These are phyloP conservation scores for Penicillium verhagenii DNA, from an alignment of 495 filamentous ascomycete genomes.

Conservation along the genomic window DNA sequence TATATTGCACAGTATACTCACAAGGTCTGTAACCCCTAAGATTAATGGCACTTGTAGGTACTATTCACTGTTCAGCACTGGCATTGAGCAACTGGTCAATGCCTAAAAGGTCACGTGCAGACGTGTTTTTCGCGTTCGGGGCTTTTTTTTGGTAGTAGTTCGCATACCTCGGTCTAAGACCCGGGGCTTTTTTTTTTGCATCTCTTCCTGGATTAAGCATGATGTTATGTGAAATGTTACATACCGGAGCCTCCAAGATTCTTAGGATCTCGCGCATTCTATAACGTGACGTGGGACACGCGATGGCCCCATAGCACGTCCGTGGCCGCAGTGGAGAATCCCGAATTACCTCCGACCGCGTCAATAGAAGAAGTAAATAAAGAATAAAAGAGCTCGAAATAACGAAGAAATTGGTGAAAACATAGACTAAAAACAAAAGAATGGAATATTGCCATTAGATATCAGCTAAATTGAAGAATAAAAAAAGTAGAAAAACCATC, in stretches of 20 bases:
- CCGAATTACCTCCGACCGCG: slow-evolving; percentile 20
- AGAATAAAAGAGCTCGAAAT: background rate
- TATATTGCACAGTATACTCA: no score
- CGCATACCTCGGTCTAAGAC: background rate
- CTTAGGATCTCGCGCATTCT: slow-evolving; percentile 20
- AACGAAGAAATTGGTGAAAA: background rate
- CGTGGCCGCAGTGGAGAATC: slow-evolving; percentile 13
- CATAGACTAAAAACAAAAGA: background rate
- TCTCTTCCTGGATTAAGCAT: background rate
- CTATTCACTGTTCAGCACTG: no score
- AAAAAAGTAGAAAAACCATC: no score
- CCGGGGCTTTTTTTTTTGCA: background rate
- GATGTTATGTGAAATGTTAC: slow-evolving; percentile 10
- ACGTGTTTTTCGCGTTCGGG: slow-evolving; percentile 19
- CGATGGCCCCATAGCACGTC: slow-evolving; percentile 22
- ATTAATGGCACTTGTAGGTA: no score
- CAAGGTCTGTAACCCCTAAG: no score
- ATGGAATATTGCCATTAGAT: background rate
- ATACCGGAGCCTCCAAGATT: slow-evolving; percentile 10
- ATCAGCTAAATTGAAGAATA: background rate
- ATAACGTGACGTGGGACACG: slow-evolving; percentile 22
- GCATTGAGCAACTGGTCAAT: background rate
- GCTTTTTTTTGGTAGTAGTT: background rate
- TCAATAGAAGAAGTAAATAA: slow-evolving; percentile 7
- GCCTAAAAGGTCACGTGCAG: slow-evolving; percentile 10